Evolutionary conservation across 805 yeast genomes (phyloP).

Genomic region (Saccharomyces kudriavzevii): DNA sequence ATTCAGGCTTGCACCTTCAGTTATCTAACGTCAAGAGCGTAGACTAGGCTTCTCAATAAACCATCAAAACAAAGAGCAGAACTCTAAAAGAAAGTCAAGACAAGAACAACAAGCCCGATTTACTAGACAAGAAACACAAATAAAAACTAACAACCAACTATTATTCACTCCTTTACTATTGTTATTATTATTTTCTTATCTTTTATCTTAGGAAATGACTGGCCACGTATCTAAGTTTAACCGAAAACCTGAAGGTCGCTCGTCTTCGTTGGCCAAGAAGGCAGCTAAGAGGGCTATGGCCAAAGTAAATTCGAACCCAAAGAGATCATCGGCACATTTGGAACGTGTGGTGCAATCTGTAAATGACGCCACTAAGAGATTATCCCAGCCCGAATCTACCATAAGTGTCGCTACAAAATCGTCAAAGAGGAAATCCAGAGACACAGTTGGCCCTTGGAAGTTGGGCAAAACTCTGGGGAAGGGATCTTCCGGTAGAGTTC

Average conservation of each 20-base stretch:
- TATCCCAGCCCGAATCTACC: constrained; percentile 27
- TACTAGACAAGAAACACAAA: background rate
- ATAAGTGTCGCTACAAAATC: constrained; percentile 22
- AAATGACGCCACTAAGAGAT: constrained; percentile 28
- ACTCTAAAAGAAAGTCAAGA: background rate
- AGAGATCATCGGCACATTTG: constrained; percentile 11
- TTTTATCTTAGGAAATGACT: constrained; percentile 5
- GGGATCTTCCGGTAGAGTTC: constrained; percentile 77
- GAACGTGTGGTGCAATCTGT: constrained; percentile 30
- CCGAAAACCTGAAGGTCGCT: constrained; percentile 1
- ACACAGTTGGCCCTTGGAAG: constrained; percentile 73
- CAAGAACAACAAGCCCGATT: background rate
- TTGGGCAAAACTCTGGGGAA: constrained; percentile 72
- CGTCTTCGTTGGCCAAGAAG: constrained; percentile 19
- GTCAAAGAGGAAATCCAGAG: constrained; percentile 27
- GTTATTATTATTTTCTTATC: constrained; percentile 1
- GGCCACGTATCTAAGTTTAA: constrained; percentile 3
- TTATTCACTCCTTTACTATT: constrained; percentile 13
- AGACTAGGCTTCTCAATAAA: background rate
- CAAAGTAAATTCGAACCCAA: constrained; percentile 2
- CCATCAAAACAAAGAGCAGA: background rate
- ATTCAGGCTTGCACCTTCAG: background rate
- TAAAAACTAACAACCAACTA: constrained; percentile 12
- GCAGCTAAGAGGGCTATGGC: constrained; percentile 25
- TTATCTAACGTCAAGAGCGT: background rate